phyloP scores from a whole-genome alignment of 2,329 filamentous ascomycete species.

The Simplicillium aogashimaense region DNA sequence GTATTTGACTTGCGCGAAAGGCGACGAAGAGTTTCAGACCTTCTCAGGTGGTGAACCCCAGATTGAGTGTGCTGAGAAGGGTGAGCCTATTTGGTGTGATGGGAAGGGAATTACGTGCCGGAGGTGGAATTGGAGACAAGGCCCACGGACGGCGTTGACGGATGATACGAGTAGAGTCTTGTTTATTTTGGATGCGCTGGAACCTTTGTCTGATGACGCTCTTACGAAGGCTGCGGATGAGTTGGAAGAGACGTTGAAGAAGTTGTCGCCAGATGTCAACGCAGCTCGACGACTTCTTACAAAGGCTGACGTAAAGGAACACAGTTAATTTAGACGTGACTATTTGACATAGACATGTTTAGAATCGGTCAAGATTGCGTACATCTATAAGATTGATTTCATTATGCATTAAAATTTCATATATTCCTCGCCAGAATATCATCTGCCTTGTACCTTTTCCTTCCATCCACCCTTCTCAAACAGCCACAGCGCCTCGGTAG shows the following conservation, averaged over 20 bases:
- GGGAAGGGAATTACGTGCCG: slow-evolving; percentile 10
- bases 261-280: no score
- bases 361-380: no score
- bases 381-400: no score
- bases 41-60: background rate
- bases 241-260: no score
- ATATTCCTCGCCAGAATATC: slow-evolving; percentile 24
- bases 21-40: slow-evolving; percentile 1
- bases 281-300: no score
- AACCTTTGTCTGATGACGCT: no score
- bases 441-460: slow-evolving; percentile 49
- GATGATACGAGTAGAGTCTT: slow-evolving; percentile 1
- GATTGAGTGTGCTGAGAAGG: slow-evolving; percentile 5
- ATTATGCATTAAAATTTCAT: background rate
- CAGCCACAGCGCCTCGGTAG: slow-evolving; percentile 82
- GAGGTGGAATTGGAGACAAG: slow-evolving; percentile 12
- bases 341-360: no score
- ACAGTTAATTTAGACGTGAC: no score
- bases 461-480: slow-evolving; percentile 64
- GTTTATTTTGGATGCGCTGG: no score
- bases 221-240: no score
- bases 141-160: slow-evolving; percentile 8
- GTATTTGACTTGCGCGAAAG: slow-evolving; percentile 7
- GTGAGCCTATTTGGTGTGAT: slow-evolving; percentile 11
- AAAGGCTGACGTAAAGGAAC: no score